These are phyloP conservation scores for Nidularia pulvinata DNA, from an alignment of 768 basidiomycete species.

Conservation along the genomic window DNA sequence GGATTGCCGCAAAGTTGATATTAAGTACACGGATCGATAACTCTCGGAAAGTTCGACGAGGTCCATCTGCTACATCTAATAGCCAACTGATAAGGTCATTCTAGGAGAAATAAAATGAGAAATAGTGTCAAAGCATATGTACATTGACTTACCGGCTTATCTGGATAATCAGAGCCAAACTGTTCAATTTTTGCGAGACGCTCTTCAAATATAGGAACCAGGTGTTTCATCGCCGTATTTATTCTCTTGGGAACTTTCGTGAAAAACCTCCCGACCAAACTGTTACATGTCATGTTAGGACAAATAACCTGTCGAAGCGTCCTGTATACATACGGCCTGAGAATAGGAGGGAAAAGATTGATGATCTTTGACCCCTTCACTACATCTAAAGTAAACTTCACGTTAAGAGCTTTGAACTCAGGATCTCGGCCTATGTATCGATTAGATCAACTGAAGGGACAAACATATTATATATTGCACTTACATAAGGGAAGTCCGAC, in stretches of 20 bases:
- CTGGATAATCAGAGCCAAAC: conserved; percentile 23
- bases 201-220: conserved; percentile 27
- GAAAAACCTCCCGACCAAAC: conserved; percentile 17
- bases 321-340: conserved; percentile 13
- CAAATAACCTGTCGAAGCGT: background rate
- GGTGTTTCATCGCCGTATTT: conserved; percentile 16
- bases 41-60: conserved; percentile 23
- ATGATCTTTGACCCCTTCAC: conserved; percentile 10
- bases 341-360: conserved; percentile 14
- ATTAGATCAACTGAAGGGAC: background rate
- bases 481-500: conserved; percentile 41
- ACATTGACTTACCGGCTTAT: conserved; percentile 22
- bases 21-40: conserved; percentile 25
- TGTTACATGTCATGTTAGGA: conserved; percentile 1
- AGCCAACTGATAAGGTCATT: conserved; percentile 48
- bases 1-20: conserved; percentile 37
- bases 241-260: conserved; percentile 16
- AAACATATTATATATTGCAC: conserved; percentile 4
- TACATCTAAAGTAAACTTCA: conserved; percentile 15
- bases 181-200: conserved; percentile 22
- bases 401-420: conserved; percentile 16
- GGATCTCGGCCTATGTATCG: conserved; percentile 12
- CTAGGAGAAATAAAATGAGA: conserved; percentile 14
- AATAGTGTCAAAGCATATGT: background rate
- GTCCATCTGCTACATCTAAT: conserved; percentile 29